Conservation (phyloP, 1,284 basidiomycete genomes). For the Farysia itapuensis region DNA sequence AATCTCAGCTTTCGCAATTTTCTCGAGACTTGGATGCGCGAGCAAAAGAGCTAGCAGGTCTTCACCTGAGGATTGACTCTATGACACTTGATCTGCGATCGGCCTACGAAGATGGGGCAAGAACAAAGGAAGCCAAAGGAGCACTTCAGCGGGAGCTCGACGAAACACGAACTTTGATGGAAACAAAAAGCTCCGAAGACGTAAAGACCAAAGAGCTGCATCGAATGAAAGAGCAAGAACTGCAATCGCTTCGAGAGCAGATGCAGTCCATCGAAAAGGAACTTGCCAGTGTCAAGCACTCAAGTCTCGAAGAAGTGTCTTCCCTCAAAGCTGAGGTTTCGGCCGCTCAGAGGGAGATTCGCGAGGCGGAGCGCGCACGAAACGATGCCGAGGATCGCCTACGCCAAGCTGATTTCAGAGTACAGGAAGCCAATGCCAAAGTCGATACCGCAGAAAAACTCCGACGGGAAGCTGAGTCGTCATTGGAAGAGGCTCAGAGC, state of each 20-base stretch:
- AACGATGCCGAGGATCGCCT: constrained; percentile 17
- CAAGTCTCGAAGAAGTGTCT: constrained; percentile 48
- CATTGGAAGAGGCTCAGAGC: constrained; percentile 75
- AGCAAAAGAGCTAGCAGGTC: constrained; percentile 66
- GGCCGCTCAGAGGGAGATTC: constrained; percentile 51
- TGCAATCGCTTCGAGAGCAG: constrained; percentile 73
- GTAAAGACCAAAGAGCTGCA: constrained; percentile 79
- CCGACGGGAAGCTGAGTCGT: constrained; percentile 72
- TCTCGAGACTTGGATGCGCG: constrained; percentile 60
- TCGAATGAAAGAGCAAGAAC: constrained; percentile 82
- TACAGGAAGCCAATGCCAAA: constrained; percentile 64
- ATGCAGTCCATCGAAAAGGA: constrained; percentile 61
- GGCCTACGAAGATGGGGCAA: constrained; percentile 68
- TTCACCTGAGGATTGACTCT: constrained; percentile 72
- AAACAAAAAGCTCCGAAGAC: constrained; percentile 83
- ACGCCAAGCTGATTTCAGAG: background rate
- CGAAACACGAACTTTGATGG: constrained; percentile 72
- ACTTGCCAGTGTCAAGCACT: constrained; percentile 55
- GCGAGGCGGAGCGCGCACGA: constrained; percentile 2
- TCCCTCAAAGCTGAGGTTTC: constrained; percentile 60
- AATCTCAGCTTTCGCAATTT: constrained; percentile 66
- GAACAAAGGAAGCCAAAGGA: constrained; percentile 65
- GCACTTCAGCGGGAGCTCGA: constrained; percentile 82
- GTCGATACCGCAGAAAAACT: constrained; percentile 72
- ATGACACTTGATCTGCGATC: constrained; percentile 70